A percentile compares a stretch with the other conserved stretches of the same genome.
Evolutionary conservation across 768 basidiomycete genomes (phyloP).

Genomic region (Pleurotus djamor): DNA sequence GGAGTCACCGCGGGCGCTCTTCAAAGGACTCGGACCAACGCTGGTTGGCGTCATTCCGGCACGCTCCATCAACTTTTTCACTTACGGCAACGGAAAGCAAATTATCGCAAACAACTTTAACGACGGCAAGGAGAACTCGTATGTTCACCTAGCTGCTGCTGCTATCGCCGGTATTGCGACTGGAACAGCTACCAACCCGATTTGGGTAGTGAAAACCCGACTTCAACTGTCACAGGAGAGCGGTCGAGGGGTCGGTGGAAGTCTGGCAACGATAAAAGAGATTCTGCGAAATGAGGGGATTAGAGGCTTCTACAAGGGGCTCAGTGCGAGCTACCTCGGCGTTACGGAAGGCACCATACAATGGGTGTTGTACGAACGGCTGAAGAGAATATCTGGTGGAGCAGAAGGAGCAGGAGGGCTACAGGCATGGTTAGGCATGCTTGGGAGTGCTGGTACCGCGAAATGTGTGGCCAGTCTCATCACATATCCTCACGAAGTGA

Average conservation of each 20-base stretch:
- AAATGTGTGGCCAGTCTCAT: constrained; percentile 93
- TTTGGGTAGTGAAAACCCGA: constrained; percentile 99
- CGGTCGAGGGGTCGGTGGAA: constrained; percentile 44
- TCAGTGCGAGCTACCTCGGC: constrained; percentile 93
- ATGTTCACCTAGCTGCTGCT: constrained; percentile 84
- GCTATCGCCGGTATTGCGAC: constrained; percentile 86
- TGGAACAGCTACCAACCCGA: constrained; percentile 91
- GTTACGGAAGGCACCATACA: constrained; percentile 96
- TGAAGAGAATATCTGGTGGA: constrained; percentile 67
- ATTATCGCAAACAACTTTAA: constrained; percentile 84
- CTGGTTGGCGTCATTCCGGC: constrained; percentile 95
- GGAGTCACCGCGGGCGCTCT: constrained; percentile 87
- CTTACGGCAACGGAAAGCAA: constrained; percentile 95
- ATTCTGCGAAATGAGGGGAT: constrained; percentile 84
- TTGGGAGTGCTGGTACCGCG: constrained; percentile 88
- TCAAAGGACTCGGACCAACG: constrained; percentile 93
- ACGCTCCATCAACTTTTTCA: constrained; percentile 96
- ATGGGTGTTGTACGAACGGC: constrained; percentile 93
- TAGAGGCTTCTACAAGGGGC: constrained; percentile 89
- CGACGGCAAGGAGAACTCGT: constrained; percentile 75
- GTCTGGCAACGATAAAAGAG: constrained; percentile 59
- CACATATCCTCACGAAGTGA: constrained; percentile 97
- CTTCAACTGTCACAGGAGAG: constrained; percentile 66
- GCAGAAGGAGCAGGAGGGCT: constrained; percentile 55
- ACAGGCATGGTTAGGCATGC: constrained; percentile 75